phyloP scores from a whole-genome alignment of 176 grass and related monocot species.

The Oryza nivara region DNA sequence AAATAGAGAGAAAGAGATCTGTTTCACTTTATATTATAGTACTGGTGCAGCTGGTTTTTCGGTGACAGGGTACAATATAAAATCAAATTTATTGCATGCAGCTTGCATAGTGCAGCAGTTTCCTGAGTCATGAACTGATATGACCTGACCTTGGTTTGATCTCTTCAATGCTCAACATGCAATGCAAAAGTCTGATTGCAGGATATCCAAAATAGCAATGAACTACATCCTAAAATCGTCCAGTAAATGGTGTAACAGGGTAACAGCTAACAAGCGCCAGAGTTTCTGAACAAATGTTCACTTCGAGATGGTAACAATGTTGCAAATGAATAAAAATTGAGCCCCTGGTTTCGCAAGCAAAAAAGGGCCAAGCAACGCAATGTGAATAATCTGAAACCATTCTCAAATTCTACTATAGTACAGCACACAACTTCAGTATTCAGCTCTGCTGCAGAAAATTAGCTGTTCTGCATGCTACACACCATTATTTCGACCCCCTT shows the following conservation, averaged over 20 bases:
- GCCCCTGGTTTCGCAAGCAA: background rate
- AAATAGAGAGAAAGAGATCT: conserved; percentile 30
- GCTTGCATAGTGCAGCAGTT: background rate
- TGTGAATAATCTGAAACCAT: background rate
- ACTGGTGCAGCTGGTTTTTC: conserved; percentile 25
- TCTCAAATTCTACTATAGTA: background rate
- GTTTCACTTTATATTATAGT: conserved; percentile 4
- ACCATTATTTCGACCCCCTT: background rate
- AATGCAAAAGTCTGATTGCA: background rate
- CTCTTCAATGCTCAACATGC: background rate
- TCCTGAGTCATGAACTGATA: background rate
- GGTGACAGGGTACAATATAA: conserved; percentile 27
- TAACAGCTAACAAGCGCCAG: background rate
- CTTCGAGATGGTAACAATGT: background rate
- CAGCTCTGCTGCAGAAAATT: background rate
- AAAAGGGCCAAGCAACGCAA: background rate
- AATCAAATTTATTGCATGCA: conserved; percentile 32
- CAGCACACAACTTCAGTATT: background rate
- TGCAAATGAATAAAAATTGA: background rate
- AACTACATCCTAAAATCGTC: background rate
- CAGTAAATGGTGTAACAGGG: background rate
- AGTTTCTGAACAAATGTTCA: background rate
- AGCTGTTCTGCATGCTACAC: background rate
- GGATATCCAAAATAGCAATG: conserved; percentile 2
- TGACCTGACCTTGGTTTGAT: conserved; percentile 19